Conservation (phyloP, 305 asterid species). For the Fraxinus velutina region DNA sequence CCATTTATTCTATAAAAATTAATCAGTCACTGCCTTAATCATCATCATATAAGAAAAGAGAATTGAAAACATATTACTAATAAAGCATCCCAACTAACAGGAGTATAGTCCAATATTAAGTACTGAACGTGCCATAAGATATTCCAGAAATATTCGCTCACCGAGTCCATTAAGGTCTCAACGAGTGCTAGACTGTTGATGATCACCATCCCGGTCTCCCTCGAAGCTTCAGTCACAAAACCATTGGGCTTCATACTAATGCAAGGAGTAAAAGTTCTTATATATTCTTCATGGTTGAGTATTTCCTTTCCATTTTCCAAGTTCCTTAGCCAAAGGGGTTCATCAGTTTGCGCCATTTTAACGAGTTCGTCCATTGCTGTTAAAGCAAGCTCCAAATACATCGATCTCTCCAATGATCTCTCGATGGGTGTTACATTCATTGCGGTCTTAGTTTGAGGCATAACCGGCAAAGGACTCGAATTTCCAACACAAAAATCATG, state of each 20-base stretch:
- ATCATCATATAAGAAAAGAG: not conserved
- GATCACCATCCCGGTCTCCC: slow-evolving; percentile 73
- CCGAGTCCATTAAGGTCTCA: slow-evolving; percentile 92
- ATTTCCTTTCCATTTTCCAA: slow-evolving; percentile 54
- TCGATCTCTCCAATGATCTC: slow-evolving; percentile 61
- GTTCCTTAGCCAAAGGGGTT: slow-evolving; percentile 71
- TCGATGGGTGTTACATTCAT: slow-evolving; percentile 36
- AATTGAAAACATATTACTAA: not conserved
- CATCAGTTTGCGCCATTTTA: slow-evolving; percentile 62
- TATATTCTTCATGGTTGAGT: slow-evolving; percentile 64
- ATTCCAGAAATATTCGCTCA: slow-evolving; percentile 27
- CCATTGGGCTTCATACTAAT: slow-evolving; percentile 73
- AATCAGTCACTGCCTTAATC: not conserved
- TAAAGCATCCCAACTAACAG: not conserved
- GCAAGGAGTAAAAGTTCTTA: slow-evolving; percentile 56
- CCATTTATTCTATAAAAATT: slow-evolving; percentile 63
- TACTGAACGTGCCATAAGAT: not conserved
- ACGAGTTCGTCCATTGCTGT: slow-evolving; percentile 82
- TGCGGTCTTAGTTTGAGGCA: slow-evolving; percentile 24
- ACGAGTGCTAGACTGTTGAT: slow-evolving; percentile 85
- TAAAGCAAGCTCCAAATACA: slow-evolving; percentile 80
- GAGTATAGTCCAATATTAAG: not conserved
- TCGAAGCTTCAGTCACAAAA: slow-evolving; percentile 73
- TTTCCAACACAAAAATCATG: slow-evolving; percentile 49
- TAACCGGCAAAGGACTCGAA: slow-evolving; percentile 31